These are phyloP conservation scores for Camelina hispida DNA, from an alignment of 345 rosid species.

Conservation along the genomic window DNA sequence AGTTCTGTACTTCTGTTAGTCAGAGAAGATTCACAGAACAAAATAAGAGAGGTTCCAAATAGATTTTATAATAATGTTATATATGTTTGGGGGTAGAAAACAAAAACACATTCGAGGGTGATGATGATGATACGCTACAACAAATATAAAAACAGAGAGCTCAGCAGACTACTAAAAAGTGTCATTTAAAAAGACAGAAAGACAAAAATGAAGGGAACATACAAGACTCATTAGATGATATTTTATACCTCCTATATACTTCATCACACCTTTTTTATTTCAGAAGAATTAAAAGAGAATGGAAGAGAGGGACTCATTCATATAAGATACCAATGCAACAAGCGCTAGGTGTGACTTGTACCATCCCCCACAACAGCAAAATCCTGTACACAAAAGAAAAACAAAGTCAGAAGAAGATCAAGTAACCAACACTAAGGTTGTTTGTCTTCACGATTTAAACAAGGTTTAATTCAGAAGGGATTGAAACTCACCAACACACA, in stretches of 20 bases:
- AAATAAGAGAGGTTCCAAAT: constrained; percentile 12
- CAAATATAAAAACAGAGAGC: neutral
- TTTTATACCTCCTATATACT: constrained; percentile 10
- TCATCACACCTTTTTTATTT: constrained; percentile 33
- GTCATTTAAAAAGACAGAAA: neutral
- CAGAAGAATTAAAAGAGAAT: neutral
- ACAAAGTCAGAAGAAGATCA: neutral
- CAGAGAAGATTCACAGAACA: constrained; percentile 7
- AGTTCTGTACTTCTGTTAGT: neutral
- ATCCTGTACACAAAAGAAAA: constrained; percentile 33
- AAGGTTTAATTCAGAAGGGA: neutral
- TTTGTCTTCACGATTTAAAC: constrained; percentile 4
- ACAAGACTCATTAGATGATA: constrained; percentile 25
- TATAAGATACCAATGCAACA: constrained; percentile 16
- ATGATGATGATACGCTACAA: neutral
- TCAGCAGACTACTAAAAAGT: constrained; percentile 21
- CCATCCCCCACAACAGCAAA: constrained; percentile 44
- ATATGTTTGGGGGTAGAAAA: constrained; percentile 24
- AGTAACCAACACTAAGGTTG: constrained; percentile 13
- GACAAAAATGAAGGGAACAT: constrained; percentile 19
- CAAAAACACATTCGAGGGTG: constrained; percentile 26
- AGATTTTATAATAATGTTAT: constrained; percentile 22
- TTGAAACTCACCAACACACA: constrained; percentile 40
- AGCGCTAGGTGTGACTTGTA: constrained; percentile 38
- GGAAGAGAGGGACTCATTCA: constrained; percentile 16